Conservation (phyloP, 768 basidiomycete species). For the Peribolospora kevripleyi region DNA sequence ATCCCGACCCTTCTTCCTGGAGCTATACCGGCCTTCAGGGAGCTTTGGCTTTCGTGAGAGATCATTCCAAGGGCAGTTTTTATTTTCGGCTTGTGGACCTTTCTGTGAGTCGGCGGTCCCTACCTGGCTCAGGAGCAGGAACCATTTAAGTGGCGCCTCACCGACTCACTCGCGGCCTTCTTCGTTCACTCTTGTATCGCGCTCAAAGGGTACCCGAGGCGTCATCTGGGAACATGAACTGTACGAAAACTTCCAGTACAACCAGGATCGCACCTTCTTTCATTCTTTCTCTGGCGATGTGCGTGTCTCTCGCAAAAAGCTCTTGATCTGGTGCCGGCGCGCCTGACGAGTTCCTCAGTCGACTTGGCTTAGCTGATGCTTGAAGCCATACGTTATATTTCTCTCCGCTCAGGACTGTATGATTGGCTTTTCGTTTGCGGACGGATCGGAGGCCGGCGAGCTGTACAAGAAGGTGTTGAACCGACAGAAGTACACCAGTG, state of each 20-base stretch:
- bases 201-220: slow-evolving; percentile 42
- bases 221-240: slow-evolving; percentile 85
- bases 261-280: slow-evolving; percentile 67
- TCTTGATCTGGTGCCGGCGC: no score
- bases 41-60: slow-evolving; percentile 45
- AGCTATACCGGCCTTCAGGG: slow-evolving; percentile 70
- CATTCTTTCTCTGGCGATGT: slow-evolving; percentile 84
- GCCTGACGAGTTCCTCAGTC: no score
- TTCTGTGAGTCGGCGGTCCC: neutral
- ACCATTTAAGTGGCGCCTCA: neutral
- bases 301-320: slow-evolving; percentile 19
- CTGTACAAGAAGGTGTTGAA: slow-evolving; percentile 62
- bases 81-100: slow-evolving; percentile 55
- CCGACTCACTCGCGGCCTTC: neutral
- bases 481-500: slow-evolving; percentile 35
- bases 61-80: slow-evolving; percentile 32
- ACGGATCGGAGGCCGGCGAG: slow-evolving; percentile 57
- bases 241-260: slow-evolving; percentile 55
- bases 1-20: slow-evolving; percentile 55
- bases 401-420: slow-evolving; percentile 41
- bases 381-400: neutral
- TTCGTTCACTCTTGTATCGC: neutral
- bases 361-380: neutral
- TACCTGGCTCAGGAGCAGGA: neutral
- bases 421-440: slow-evolving; percentile 73